A percentile compares a stretch with the other conserved stretches of the same genome.
These are phyloP conservation scores for Ganoderma boninense DNA, from an alignment of 1,284 basidiomycete species.

Conservation along the genomic window DNA sequence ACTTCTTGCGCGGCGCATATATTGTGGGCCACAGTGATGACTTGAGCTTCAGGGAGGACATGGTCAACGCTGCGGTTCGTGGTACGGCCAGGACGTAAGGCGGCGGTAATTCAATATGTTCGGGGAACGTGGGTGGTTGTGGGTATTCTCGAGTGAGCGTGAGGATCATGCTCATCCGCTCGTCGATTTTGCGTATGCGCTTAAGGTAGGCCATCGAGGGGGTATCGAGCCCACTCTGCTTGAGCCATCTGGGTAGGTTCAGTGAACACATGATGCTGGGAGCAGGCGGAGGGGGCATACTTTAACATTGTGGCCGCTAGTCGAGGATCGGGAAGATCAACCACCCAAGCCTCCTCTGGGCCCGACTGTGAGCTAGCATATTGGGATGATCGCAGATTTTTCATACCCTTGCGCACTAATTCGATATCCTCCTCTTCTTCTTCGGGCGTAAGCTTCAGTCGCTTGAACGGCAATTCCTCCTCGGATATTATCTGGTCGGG, in stretches of 20 bases:
- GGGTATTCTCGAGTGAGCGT: constrained; percentile 43
- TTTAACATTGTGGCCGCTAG: constrained; percentile 71
- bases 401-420: constrained; percentile 62
- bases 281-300: constrained; percentile 48
- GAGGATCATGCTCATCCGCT: constrained; percentile 62
- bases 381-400: too few species aligned
- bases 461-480: constrained; percentile 67
- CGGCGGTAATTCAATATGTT: constrained; percentile 43
- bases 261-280: constrained; percentile 9
- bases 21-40: constrained; percentile 84
- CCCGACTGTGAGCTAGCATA: neutral
- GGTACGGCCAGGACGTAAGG: constrained; percentile 77
- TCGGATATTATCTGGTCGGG: constrained; percentile 58
- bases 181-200: constrained; percentile 68
- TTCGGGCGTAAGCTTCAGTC: constrained; percentile 61
- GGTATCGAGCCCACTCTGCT: constrained; percentile 64
- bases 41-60: constrained; percentile 72
- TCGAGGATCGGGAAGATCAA: constrained; percentile 80
- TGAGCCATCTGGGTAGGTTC: constrained; percentile 64
- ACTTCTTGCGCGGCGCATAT: constrained; percentile 77
- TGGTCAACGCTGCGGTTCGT: constrained; percentile 73
- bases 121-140: constrained; percentile 37
- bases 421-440: constrained; percentile 57
- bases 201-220: constrained; percentile 80
- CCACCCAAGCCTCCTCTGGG: constrained; percentile 78